Base-by-base conservation (phyloP, 192 early-diverging fungal species). In the Pecoramyces ruminantium region DNA sequence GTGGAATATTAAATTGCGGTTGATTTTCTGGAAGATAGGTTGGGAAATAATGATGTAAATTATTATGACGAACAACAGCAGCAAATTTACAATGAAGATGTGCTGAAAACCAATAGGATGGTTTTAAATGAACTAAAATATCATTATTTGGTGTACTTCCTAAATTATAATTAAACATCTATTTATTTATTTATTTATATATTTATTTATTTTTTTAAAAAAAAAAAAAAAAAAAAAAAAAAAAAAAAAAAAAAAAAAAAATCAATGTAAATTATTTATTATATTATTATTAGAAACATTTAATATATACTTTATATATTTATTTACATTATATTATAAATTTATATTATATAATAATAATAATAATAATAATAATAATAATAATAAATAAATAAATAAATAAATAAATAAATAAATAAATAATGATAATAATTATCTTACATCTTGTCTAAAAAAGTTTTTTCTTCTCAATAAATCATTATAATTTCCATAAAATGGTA, bases 61-160 rank as follows among this genome's bases (percentile, higher is more conserved):
- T 27, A 29, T 83, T 83, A 80, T 89, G 90, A 29, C 84, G 27
- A 25, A 94, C 89, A 0, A 91, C 29, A 1, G 97, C 96, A 29
- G 92, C 86, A 84, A 92, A 99, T 30, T 94, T 91, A 28, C 97
- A 94, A 84, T 99, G 98, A 81, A 98, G 83, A 85, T 99, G 98
- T 4, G 97, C 97, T 12, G 95, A 85, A 82, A 98, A 97, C 98
- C 98, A 99, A 86, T 92, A 94, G 12, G 85, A 84, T 16, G 98
- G 98, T 78, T 92, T 87, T 78, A 99, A 81, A 30, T 88, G 83
- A 78, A 89, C 86, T 78, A 99, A 79, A 29, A 99, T 84, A 77
- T 91, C 38, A 58, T 94, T 91, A 79, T 89, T 92, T 1, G 92
- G 88, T 0, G 89, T 84, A 79, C 91, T 94, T 17, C 98, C 98